A percentile compares a stretch with the other conserved stretches of the same genome.
Conservation (phyloP, 2,329 filamentous ascomycete species). For the Eurotiales sp. region DNA sequence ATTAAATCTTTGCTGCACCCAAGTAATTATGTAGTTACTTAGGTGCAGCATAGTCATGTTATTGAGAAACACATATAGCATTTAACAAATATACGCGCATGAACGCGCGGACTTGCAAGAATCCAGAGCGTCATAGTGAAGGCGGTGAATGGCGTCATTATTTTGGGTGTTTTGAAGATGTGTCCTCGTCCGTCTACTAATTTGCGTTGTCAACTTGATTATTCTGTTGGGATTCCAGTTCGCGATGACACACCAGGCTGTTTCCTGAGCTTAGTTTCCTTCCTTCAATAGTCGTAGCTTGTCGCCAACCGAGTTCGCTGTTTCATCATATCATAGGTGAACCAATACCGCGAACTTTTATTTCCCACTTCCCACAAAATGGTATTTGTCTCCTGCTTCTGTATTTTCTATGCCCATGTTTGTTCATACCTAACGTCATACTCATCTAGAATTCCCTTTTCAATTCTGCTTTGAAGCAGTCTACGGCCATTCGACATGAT, state of each 20-base stretch:
- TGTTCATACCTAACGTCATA: no score
- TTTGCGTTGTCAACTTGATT: no score
- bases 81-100: no score
- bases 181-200: constrained; percentile 25
- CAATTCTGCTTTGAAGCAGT: constrained; percentile 82
- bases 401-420: neutral
- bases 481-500: constrained; percentile 72
- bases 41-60: no score
- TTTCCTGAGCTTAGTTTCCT: neutral
- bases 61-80: no score
- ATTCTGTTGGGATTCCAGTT: neutral
- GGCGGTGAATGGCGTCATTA: constrained; percentile 35
- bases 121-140: constrained; percentile 17
- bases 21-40: neutral
- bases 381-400: constrained; percentile 15
- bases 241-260: neutral
- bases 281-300: neutral
- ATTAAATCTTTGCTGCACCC: no score
- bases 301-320: neutral
- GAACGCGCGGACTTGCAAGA: no score
- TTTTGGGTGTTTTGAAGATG: constrained; percentile 26
- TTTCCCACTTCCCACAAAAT: constrained; percentile 12
- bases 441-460: constrained; percentile 76
- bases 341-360: neutral
- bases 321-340: neutral